Conservation (phyloP, 139 green algal genomes). For the Ulvella scutata region DNA sequence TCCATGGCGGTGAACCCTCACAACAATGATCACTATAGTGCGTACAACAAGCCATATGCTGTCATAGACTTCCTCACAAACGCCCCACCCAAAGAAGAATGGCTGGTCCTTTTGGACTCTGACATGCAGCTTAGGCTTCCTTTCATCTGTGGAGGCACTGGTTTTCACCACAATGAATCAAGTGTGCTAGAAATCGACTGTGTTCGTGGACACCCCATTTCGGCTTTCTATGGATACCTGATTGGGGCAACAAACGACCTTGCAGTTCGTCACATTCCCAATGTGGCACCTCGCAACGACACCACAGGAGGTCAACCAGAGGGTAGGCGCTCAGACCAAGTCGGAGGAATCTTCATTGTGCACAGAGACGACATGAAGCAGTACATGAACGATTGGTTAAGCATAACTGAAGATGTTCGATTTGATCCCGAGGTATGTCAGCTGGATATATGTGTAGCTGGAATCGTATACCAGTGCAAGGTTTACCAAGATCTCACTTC, state of each 20-base stretch:
- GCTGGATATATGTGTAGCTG: background rate
- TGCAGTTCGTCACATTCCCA: constrained; percentile 34
- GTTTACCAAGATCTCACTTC: no score
- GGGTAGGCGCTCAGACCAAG: constrained; percentile 14
- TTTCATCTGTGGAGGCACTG: constrained; percentile 26
- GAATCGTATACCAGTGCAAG: no score
- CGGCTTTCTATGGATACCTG: constrained; percentile 20
- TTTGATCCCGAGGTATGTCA: constrained; percentile 26
- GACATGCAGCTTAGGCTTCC: constrained; percentile 31
- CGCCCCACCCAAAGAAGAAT: constrained; percentile 24
- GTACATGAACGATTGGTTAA: constrained; percentile 59
- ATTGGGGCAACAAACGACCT: constrained; percentile 47
- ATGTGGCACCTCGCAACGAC: constrained; percentile 46
- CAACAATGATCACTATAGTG: constrained; percentile 26
- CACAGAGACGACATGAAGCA: constrained; percentile 50
- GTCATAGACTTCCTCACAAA: constrained; percentile 60
- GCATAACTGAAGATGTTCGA: constrained; percentile 48
- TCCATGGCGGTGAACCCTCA: background rate
- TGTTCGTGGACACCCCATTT: constrained; percentile 4
- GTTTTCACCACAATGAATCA: background rate
- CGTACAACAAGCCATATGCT: constrained; percentile 66
- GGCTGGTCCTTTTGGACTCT: constrained; percentile 28
- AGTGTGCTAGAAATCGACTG: constrained; percentile 3
- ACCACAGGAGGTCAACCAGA: constrained; percentile 28
- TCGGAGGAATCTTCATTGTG: constrained; percentile 74